A percentile compares a stretch with the other conserved stretches of the same genome.
Conservation (phyloP, 805 yeast genomes). For the Sugiyamaella valdiviana region DNA sequence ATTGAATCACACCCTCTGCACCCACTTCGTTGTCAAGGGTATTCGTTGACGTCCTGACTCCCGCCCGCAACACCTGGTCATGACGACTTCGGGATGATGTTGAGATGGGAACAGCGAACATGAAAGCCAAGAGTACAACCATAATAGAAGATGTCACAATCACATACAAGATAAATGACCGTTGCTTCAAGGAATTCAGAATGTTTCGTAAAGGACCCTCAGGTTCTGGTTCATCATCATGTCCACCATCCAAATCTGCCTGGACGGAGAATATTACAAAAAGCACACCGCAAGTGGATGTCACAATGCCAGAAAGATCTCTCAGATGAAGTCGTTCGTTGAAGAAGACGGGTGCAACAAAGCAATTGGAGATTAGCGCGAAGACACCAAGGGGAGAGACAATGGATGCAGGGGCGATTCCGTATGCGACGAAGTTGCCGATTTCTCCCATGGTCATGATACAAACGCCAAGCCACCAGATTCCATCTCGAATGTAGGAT, state of each 20-base stretch:
- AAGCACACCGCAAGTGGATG: slow-evolving; percentile 40
- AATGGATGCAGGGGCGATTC: slow-evolving; percentile 42
- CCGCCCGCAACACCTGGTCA: no score
- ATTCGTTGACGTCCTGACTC: no score
- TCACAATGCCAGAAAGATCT: slow-evolving; percentile 37
- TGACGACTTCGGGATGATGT: no score
- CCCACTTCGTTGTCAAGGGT: no score
- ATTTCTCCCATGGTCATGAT: slow-evolving; percentile 42
- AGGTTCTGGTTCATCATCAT: slow-evolving; percentile 11
- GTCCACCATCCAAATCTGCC: not conserved
- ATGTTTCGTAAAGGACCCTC: slow-evolving; percentile 28
- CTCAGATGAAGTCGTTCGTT: slow-evolving; percentile 33
- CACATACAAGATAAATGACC: slow-evolving; percentile 26
- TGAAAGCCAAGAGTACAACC: not conserved
- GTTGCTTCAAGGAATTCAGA: slow-evolving; percentile 27
- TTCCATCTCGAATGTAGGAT: slow-evolving; percentile 16
- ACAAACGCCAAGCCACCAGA: slow-evolving; percentile 41
- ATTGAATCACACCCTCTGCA: not conserved
- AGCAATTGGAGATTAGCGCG: slow-evolving; percentile 42
- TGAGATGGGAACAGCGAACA: no score
- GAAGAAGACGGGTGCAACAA: slow-evolving; percentile 44
- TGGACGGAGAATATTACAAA: slow-evolving; percentile 34
- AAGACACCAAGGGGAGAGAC: slow-evolving; percentile 48
- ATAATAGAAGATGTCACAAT: slow-evolving; percentile 19
- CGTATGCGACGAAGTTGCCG: slow-evolving; percentile 45